Base-by-base conservation (phyloP, 805 yeast genomes). In the Yarrowia hollandica region DNA sequence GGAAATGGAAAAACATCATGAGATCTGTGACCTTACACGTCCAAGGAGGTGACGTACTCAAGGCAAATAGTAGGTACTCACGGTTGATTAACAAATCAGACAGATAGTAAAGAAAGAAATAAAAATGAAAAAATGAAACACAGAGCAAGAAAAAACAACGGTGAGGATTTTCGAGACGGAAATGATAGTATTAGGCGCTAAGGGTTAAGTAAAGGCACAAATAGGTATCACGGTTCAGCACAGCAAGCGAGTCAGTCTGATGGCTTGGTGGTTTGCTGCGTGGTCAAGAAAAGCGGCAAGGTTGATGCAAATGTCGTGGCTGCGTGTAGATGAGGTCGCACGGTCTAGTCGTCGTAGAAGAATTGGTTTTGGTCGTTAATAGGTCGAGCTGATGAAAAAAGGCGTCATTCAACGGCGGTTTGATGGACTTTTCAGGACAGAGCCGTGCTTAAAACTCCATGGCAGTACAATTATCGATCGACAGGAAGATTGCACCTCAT, bases 131-230 rank as follows among this genome's bases (percentile, higher is more conserved):
- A 14, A 18, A 14, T 1, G 14, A 28, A 9, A 42, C n/a, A 11
- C 4, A 26, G 30, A 26, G 30, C 30, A 26, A 26, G 9, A 30
- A 14, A 30, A 15, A 30, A 30, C 15, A 11, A 7, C 34, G n/a
- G 14, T 23, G 7, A 25, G 19, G 21, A 12, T n/a, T 41, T 41
- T 28, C 34, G 34, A 26, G 26, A 38, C 30, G 44, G 23, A 30
- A 39, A 42, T 42, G 50, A 42, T 26, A 42, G 50, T 42, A 42
- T 41, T 42, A 28, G 34, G 22, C 28, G 50, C 50, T 42, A 42
- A 19, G 50, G 50, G 50, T 42, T 26, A 42, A 28, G 18, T 15
- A 11, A 41, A 12, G 16, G 34, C 23, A 42, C 34, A 42, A 28
- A n/a, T n/a, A n/a, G n/a, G n/a, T n/a, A n/a, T n/a, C n/a, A n/a